Evolutionary conservation across 176 grass and related monocot genomes (phyloP).

Genomic region (Alopecurus myosuroides): DNA sequence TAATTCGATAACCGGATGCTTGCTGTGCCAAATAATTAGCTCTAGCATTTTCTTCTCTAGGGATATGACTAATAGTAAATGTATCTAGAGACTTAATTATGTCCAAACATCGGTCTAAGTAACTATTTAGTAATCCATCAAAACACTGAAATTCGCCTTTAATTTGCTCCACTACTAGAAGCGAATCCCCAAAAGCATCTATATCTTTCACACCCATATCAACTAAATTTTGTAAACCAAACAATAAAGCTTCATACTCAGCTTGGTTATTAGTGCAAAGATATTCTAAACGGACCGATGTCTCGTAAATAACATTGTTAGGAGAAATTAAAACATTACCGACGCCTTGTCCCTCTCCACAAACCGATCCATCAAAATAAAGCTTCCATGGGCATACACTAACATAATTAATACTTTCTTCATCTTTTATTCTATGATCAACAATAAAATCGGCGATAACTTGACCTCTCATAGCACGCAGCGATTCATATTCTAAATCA

Average conservation of each 20-base stretch:
- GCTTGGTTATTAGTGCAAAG: background rate
- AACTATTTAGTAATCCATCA: background rate
- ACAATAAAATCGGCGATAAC: background rate
- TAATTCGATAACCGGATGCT: background rate
- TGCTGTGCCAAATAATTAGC: background rate
- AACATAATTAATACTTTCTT: background rate
- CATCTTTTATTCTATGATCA: background rate
- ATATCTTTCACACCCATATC: background rate
- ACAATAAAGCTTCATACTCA: background rate
- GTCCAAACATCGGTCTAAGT: background rate
- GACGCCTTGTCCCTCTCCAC: background rate
- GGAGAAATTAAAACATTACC: background rate
- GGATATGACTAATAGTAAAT: background rate
- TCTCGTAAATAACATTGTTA: background rate
- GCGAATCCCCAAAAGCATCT: background rate
- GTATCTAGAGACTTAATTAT: background rate
- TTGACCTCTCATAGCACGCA: background rate
- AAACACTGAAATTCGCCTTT: background rate
- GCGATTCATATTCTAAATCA: background rate
- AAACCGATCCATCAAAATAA: slow-evolving; percentile 8
- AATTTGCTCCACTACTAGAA: background rate
- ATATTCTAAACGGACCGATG: background rate
- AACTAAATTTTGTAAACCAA: background rate
- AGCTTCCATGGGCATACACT: background rate
- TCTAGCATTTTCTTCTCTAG: background rate